Evolutionary conservation across 2,329 filamentous ascomycete genomes (phyloP).

Genomic region (Penicillium sp.): DNA sequence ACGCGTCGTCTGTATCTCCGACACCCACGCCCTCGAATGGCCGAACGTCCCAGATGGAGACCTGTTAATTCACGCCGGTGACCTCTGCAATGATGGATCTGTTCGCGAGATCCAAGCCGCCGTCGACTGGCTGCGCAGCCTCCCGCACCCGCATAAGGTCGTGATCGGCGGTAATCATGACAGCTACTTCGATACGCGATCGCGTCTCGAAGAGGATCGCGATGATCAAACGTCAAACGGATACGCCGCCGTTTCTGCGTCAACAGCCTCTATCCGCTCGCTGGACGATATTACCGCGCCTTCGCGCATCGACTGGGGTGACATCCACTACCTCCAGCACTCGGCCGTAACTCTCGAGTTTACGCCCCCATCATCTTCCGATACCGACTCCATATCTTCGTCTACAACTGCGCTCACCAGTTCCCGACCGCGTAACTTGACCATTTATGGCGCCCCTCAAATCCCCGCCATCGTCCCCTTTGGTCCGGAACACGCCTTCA

Average conservation of each 20-base stretch:
- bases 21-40: constrained; percentile 71
- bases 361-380: not conserved
- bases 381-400: constrained; percentile 45
- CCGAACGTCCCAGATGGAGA: constrained; percentile 65
- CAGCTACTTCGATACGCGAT: constrained; percentile 72
- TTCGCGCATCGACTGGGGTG: constrained; percentile 63
- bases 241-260: constrained; percentile 33
- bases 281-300: constrained; percentile 43
- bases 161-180: constrained; percentile 89
- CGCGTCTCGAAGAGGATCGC: constrained; percentile 59
- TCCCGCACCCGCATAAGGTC: constrained; percentile 78
- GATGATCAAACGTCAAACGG: constrained; percentile 17
- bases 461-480: constrained; percentile 68
- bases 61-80: constrained; percentile 85
- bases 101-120: constrained; percentile 74
- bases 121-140: constrained; percentile 74
- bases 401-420: constrained; percentile 44
- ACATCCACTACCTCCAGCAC: constrained; percentile 74
- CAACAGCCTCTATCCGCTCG: constrained; percentile 38
- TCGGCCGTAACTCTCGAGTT: constrained; percentile 57
- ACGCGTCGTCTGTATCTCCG: constrained; percentile 82
- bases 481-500: constrained; percentile 72
- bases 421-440: constrained; percentile 60
- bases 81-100: constrained; percentile 74
- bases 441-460: constrained; percentile 78